phyloP scores from a whole-genome alignment of 495 filamentous ascomycete species.

The Annulohypoxylon bovei region DNA sequence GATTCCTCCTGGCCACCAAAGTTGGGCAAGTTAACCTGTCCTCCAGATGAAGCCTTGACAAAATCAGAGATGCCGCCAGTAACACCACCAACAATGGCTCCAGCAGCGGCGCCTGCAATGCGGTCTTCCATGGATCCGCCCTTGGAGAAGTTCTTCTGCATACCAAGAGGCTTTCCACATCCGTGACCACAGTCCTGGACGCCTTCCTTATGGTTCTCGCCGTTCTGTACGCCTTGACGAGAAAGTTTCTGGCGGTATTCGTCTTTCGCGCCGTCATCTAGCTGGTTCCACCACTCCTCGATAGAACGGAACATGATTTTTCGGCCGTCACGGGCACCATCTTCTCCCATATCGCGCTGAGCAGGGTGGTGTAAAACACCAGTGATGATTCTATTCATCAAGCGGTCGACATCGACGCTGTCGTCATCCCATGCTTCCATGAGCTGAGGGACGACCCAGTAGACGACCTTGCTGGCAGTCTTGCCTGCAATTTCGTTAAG shows the following conservation, averaged over 20 bases:
- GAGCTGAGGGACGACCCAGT: slow-evolving; percentile 85
- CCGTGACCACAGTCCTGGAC: slow-evolving; percentile 87
- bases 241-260: slow-evolving; percentile 76
- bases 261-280: slow-evolving; percentile 67
- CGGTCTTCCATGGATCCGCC: slow-evolving; percentile 54
- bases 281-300: slow-evolving; percentile 79
- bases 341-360: slow-evolving; percentile 71
- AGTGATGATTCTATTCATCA: slow-evolving; percentile 76
- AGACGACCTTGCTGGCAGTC: slow-evolving; percentile 77
- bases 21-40: slow-evolving; percentile 46
- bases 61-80: slow-evolving; percentile 53
- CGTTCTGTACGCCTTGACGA: slow-evolving; percentile 76
- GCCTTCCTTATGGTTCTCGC: slow-evolving; percentile 84
- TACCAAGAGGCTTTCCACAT: slow-evolving; percentile 68
- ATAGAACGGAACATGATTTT: slow-evolving; percentile 79
- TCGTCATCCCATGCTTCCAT: slow-evolving; percentile 89
- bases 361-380: slow-evolving; percentile 91
- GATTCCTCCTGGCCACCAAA: slow-evolving; percentile 39
- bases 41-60: slow-evolving; percentile 43
- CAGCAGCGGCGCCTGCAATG: slow-evolving; percentile 57
- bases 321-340: slow-evolving; percentile 78
- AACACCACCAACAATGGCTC: slow-evolving; percentile 58
- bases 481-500: slow-evolving; percentile 90
- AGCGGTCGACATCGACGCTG: slow-evolving; percentile 68
- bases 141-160: slow-evolving; percentile 55